phyloP scores from a whole-genome alignment of 1,284 basidiomycete species.

The Trichosporon coremiiforme region DNA sequence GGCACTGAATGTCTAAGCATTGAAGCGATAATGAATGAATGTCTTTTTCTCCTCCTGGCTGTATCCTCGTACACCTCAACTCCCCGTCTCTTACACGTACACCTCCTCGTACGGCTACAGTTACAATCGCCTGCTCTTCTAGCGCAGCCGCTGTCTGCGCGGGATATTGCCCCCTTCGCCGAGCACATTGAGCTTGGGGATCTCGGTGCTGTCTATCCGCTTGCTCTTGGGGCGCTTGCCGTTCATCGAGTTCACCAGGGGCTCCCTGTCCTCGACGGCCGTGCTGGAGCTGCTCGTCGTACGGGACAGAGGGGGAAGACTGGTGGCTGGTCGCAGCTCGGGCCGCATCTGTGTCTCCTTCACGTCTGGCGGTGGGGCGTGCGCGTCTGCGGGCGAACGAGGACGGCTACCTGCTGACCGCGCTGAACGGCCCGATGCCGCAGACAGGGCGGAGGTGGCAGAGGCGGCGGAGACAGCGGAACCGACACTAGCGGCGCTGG shows the following conservation, averaged over 20 bases:
- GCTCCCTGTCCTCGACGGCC: neutral
- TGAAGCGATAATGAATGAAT: neutral
- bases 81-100: neutral
- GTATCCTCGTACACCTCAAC: too few relatives aligned
- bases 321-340: neutral
- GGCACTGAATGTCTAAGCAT: too few relatives aligned
- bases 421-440: neutral
- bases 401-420: neutral
- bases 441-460: neutral
- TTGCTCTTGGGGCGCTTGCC: constrained; percentile 15
- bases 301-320: neutral
- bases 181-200: constrained; percentile 30
- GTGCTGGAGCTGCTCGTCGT: neutral
- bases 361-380: neutral
- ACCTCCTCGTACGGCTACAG: too few relatives aligned
- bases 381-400: neutral
- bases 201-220: constrained; percentile 20
- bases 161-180: constrained; percentile 38
- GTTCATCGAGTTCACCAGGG: constrained; percentile 7
- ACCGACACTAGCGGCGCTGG: neutral
- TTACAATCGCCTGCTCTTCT: neutral
- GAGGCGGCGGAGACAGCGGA: neutral
- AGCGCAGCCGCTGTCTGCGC: constrained; percentile 21
- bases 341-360: neutral
- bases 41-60: neutral